Evolutionary conservation across 2,329 filamentous ascomycete species (phyloP).

Genomic region (Aureobasidium vineae): DNA sequence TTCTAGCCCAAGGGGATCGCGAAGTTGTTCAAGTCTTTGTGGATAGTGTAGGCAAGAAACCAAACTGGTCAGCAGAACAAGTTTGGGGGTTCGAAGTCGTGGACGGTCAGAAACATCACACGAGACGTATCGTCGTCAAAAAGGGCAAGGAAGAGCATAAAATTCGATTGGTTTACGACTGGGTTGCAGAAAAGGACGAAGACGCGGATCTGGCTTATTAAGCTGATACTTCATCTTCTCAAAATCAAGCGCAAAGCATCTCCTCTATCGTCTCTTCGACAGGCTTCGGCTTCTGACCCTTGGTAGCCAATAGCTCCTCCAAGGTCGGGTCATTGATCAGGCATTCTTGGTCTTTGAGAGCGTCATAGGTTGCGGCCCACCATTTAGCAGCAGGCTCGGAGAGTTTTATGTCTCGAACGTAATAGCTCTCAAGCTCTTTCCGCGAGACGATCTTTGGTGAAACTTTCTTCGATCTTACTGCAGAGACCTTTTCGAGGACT

Average conservation of each 20-base stretch:
- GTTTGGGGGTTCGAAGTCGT: conserved; percentile 50
- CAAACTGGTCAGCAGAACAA: conserved; percentile 56
- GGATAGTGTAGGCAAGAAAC: conserved; percentile 42
- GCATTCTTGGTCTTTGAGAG: conserved; percentile 45
- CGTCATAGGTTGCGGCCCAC: conserved; percentile 50
- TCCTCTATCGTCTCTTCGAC: conserved; percentile 44
- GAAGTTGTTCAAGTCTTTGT: conserved; percentile 52
- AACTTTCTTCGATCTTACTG: conserved; percentile 36
- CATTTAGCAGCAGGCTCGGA: conserved; percentile 44
- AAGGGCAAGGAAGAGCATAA: conserved; percentile 43
- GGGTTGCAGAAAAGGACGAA: conserved; percentile 29
- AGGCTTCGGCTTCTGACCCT: conserved; percentile 39
- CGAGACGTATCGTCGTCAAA: conserved; percentile 42
- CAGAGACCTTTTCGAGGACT: conserved; percentile 35
- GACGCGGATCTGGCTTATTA: conserved; percentile 14
- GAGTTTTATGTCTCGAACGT: conserved; percentile 41
- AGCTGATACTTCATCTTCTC: background rate
- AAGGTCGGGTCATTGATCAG: conserved; percentile 44
- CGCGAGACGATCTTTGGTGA: conserved; percentile 40
- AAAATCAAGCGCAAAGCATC: conserved; percentile 36
- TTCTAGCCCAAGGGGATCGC: conserved; percentile 44
- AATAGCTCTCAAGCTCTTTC: conserved; percentile 45
- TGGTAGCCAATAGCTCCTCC: conserved; percentile 41
- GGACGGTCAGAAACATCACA: conserved; percentile 43
- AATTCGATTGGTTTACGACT: conserved; percentile 48